Evolutionary conservation across 305 asterid species (phyloP).

Genomic region (Plantago lanceolata): DNA sequence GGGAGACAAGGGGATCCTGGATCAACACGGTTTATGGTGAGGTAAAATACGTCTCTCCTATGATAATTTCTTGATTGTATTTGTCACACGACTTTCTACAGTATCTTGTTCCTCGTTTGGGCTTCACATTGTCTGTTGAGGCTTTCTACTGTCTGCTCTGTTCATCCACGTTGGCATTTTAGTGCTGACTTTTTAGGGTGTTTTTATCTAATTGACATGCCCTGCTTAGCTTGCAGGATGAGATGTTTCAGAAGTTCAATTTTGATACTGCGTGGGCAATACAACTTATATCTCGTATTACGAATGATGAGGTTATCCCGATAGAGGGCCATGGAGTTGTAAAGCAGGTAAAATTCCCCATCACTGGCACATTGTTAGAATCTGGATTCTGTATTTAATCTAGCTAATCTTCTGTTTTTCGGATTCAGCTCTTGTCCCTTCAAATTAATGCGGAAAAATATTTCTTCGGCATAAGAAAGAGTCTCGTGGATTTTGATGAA

Average conservation of each 20-base stretch:
- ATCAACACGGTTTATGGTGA: constrained; percentile 96
- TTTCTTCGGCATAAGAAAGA: constrained; percentile 87
- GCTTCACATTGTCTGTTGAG: neutral
- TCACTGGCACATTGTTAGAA: neutral
- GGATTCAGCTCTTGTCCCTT: constrained; percentile 72
- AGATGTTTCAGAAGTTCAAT: constrained; percentile 95
- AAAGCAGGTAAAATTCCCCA: constrained; percentile 54
- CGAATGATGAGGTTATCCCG: constrained; percentile 84
- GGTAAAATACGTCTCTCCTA: constrained; percentile 45
- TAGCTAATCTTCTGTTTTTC: constrained; percentile 25
- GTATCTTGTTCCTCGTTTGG: neutral
- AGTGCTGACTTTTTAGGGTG: neutral
- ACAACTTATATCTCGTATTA: constrained; percentile 78
- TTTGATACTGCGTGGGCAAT: constrained; percentile 98
- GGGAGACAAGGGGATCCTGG: constrained; percentile 99
- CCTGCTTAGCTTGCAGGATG: constrained; percentile 87
- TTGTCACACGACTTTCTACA: neutral
- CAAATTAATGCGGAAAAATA: constrained; percentile 92
- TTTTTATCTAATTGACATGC: constrained; percentile 20
- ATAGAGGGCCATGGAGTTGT: constrained; percentile 83
- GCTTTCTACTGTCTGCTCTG: constrained; percentile 4
- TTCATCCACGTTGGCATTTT: neutral
- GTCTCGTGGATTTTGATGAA: constrained; percentile 96
- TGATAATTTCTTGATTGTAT: constrained; percentile 6
- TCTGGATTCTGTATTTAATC: constrained; percentile 1